Percentiles rank a stretch among this genome's conserved stretches.
These are phyloP conservation scores for Pichia sp. DNA, from an alignment of 1,139 yeast genomes.

Conservation along the genomic window DNA sequence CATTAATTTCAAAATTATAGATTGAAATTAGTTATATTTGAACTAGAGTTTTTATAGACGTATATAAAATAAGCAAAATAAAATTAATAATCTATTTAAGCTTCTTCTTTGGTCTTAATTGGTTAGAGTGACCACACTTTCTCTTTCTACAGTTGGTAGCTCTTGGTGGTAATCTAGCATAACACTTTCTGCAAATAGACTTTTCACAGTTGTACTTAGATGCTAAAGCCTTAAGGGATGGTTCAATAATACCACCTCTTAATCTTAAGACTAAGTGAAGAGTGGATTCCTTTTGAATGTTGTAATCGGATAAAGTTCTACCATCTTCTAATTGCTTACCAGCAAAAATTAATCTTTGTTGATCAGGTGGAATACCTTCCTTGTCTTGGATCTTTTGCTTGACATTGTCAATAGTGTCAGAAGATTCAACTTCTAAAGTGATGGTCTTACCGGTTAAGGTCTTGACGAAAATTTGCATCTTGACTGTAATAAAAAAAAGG, in stretches of 20 bases:
- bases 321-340: constrained; percentile 95
- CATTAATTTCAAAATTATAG: background rate
- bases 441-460: constrained; percentile 86
- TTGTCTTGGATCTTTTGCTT: constrained; percentile 90
- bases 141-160: constrained; percentile 99
- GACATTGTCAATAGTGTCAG: constrained; percentile 91
- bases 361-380: constrained; percentile 95
- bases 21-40: constrained; percentile 6
- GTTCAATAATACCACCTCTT: constrained; percentile 98
- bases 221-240: constrained; percentile 98
- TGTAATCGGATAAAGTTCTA: constrained; percentile 88
- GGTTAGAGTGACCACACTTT: constrained; percentile 99
- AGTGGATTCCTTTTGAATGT: constrained; percentile 91
- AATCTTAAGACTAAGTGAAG: constrained; percentile 82
- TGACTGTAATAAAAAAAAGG: constrained; percentile 16
- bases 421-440: constrained; percentile 90
- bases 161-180: constrained; percentile 99
- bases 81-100: constrained; percentile 62
- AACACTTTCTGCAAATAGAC: constrained; percentile 98
- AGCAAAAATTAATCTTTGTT: constrained; percentile 87
- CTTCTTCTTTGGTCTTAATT: constrained; percentile 99
- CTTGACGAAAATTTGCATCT: constrained; percentile 76
- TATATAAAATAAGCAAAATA: constrained; percentile 16
- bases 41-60: constrained; percentile 19
- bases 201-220: constrained; percentile 99